phyloP scores from a whole-genome alignment of 2,329 filamentous ascomycete genomes.

The Exserohilum rostratum region DNA sequence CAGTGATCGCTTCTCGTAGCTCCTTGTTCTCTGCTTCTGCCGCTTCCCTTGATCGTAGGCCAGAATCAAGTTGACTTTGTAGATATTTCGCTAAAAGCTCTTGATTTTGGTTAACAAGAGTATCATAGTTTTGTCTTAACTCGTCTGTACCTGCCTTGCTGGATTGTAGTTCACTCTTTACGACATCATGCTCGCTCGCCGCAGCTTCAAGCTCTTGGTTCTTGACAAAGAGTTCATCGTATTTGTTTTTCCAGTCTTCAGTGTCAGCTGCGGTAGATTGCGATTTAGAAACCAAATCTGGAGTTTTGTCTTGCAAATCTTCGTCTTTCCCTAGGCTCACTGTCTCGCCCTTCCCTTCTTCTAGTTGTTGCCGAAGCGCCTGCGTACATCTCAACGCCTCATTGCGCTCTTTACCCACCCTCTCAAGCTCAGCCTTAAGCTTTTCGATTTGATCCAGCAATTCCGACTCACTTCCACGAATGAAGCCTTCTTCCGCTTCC shows the following conservation, averaged over 20 bases:
- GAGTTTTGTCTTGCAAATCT: no score
- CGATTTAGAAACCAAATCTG: no score
- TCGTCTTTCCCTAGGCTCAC: neutral
- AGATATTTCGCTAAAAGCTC: neutral
- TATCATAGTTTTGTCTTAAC: neutral
- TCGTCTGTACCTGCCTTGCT: neutral
- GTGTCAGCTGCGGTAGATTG: no score
- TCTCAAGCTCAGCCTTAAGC: neutral
- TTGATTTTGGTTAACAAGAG: neutral
- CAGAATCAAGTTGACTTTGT: neutral
- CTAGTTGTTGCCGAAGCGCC: conserved; percentile 1
- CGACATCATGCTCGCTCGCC: neutral
- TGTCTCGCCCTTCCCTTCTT: neutral
- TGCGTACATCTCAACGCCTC: neutral
- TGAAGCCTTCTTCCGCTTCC: neutral
- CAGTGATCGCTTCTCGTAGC: neutral
- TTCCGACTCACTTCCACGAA: neutral
- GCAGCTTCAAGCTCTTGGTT: neutral
- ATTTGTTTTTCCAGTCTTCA: no score
- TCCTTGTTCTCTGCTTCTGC: neutral
- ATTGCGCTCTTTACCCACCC: neutral
- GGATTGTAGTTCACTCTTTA: neutral
- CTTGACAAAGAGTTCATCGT: neutral
- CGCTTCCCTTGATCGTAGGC: neutral
- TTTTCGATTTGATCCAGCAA: neutral